Percentiles rank a stretch among this genome's conserved stretches.
phyloP scores from a whole-genome alignment of 2,329 filamentous ascomycete species.

The Fusarium sp. region DNA sequence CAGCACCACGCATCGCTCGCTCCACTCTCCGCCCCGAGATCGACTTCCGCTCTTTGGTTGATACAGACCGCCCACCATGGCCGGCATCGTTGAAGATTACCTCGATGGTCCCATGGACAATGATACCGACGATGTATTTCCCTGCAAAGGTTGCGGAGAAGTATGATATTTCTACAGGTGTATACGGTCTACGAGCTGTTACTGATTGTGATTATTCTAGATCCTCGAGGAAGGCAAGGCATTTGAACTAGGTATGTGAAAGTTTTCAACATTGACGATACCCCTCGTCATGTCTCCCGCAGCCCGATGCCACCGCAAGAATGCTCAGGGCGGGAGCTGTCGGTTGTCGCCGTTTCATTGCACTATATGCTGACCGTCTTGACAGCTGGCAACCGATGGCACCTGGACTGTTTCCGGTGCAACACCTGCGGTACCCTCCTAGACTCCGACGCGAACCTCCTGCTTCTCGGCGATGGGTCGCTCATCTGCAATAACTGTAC shows the following conservation, averaged over 20 bases:
- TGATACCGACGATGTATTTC: slow-evolving; percentile 85
- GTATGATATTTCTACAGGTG: slow-evolving; percentile 58
- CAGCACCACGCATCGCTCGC: slow-evolving; percentile 22
- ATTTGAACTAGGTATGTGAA: slow-evolving; percentile 88
- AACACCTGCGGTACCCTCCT: slow-evolving; percentile 95
- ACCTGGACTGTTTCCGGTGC: slow-evolving; percentile 98
- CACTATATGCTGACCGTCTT: slow-evolving; percentile 42
- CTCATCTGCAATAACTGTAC: slow-evolving; percentile 99
- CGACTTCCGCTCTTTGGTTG: slow-evolving; percentile 7
- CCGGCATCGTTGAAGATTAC: slow-evolving; percentile 68
- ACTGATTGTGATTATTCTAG: slow-evolving; percentile 57
- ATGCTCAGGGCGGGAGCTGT: slow-evolving; percentile 22
- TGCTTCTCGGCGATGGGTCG: slow-evolving; percentile 96
- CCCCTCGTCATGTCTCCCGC: background rate
- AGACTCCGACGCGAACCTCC: slow-evolving; percentile 96
- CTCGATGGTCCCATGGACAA: slow-evolving; percentile 75
- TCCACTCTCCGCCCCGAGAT: slow-evolving; percentile 15
- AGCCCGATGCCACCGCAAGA: slow-evolving; percentile 5
- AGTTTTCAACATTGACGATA: background rate
- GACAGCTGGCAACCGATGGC: slow-evolving; percentile 93
- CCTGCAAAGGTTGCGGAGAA: slow-evolving; percentile 94
- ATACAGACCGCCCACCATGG: slow-evolving; percentile 49
- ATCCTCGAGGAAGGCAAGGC: slow-evolving; percentile 99
- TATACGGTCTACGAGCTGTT: background rate
- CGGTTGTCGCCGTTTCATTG: slow-evolving; percentile 2